phyloP scores from a whole-genome alignment of 176 grass and related monocot species.

The Musa troglodytarum region DNA sequence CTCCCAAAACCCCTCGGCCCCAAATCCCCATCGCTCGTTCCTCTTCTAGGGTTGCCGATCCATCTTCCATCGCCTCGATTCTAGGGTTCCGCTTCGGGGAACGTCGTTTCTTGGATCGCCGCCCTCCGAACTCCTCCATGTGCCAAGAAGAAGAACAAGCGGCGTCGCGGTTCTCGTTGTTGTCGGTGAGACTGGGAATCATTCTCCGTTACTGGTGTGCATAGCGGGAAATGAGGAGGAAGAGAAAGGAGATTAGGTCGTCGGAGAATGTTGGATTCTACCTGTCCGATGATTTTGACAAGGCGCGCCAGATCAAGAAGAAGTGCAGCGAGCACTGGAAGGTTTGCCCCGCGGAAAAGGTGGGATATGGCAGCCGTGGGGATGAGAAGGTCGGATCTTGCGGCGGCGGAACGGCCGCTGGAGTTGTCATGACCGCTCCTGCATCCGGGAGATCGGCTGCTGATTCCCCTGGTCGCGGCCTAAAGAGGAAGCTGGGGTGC shows the following conservation, averaged over 20 bases:
- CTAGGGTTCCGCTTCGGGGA: neutral
- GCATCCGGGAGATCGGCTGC: slow-evolving; percentile 8
- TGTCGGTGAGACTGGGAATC: neutral
- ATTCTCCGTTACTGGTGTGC: neutral
- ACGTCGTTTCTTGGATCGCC: neutral
- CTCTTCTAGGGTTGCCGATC: neutral
- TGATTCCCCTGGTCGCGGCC: slow-evolving; percentile 47
- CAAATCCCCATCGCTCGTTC: neutral
- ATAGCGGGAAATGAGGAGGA: slow-evolving; percentile 30
- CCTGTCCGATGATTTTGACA: slow-evolving; percentile 35
- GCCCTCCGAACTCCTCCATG: neutral
- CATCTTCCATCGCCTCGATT: neutral
- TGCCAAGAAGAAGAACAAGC: neutral
- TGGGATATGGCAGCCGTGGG: slow-evolving; percentile 20
- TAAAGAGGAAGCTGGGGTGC: slow-evolving; percentile 85
- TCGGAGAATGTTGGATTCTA: slow-evolving; percentile 35
- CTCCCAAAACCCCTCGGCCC: neutral
- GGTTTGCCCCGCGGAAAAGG: neutral
- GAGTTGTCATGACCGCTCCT: slow-evolving; percentile 37
- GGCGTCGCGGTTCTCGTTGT: neutral
- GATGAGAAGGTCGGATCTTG: neutral
- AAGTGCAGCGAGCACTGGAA: slow-evolving; percentile 11
- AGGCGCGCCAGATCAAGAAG: slow-evolving; percentile 40
- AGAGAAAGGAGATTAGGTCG: slow-evolving; percentile 48
- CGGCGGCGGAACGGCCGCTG: slow-evolving; percentile 38